These are phyloP conservation scores for Curvularia hawaiiensis DNA, from an alignment of 2,329 filamentous ascomycete genomes.

Conservation along the genomic window DNA sequence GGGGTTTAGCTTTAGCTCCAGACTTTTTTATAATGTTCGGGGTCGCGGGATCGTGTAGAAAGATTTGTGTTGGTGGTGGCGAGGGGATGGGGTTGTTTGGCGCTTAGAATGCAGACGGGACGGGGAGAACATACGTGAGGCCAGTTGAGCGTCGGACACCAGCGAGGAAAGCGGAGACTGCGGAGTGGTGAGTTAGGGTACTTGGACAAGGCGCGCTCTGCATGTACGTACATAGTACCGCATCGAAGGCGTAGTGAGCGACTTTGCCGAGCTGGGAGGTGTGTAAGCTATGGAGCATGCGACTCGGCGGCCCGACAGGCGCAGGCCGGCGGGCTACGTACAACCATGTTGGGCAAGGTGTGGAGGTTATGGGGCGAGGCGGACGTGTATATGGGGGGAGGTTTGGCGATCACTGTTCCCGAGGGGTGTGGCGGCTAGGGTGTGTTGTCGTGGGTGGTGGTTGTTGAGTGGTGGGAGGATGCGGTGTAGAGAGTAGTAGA, in stretches of 20 bases:
- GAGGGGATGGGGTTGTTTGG: not conserved
- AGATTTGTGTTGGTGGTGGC: constrained; percentile 7
- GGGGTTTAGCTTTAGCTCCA: constrained; percentile 32
- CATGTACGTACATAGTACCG: constrained; percentile 74
- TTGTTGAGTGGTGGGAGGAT: constrained; percentile 19
- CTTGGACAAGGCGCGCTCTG: constrained; percentile 5
- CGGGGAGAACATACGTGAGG: constrained; percentile 77
- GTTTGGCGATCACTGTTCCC: constrained; percentile 10
- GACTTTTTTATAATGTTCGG: constrained; percentile 1
- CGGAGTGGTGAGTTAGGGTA: constrained; percentile 20
- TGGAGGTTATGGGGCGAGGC: constrained; percentile 10
- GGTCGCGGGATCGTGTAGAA: not conserved
- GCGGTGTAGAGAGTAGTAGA: constrained; percentile 26
- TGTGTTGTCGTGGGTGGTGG: constrained; percentile 12
- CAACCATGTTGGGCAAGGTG: constrained; percentile 41
- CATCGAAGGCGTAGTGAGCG: constrained; percentile 95
- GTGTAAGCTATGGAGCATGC: constrained; percentile 57
- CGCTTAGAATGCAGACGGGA: not conserved
- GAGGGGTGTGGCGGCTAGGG: constrained; percentile 7
- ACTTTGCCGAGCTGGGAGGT: constrained; percentile 85
- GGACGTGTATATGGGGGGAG: constrained; percentile 8
- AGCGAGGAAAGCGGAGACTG: constrained; percentile 94
- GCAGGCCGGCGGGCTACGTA: constrained; percentile 34
- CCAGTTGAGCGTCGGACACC: constrained; percentile 98
- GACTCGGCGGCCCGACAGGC: constrained; percentile 21